Evolutionary conservation across 2,329 filamentous ascomycete species (phyloP).

Genomic region (Aureobasidium sp.): DNA sequence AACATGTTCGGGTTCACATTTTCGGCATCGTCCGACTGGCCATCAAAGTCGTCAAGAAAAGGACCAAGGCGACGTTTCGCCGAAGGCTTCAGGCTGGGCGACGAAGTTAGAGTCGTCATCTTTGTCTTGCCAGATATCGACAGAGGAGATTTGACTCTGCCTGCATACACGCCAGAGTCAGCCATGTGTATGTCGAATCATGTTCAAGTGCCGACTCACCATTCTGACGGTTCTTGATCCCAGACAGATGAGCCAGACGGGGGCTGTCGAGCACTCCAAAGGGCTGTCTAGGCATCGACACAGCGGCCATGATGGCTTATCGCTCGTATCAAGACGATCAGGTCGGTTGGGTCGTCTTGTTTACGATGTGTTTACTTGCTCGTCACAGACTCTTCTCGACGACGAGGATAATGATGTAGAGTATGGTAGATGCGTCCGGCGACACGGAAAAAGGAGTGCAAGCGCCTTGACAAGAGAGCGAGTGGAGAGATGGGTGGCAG

Average conservation of each 20-base stretch:
- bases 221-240: constrained; percentile 70
- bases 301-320: constrained; percentile 25
- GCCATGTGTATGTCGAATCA: constrained; percentile 16
- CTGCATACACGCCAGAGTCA: constrained; percentile 15
- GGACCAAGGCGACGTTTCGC: constrained; percentile 43
- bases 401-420: constrained; percentile 4
- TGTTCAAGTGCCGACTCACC: constrained; percentile 32
- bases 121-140: constrained; percentile 25
- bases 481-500: constrained; percentile 1
- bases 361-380: constrained; percentile 9
- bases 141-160: constrained; percentile 19
- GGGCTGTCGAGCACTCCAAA: constrained; percentile 66
- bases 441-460: constrained; percentile 6
- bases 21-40: constrained; percentile 43
- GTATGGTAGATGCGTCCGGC: background rate
- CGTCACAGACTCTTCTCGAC: background rate
- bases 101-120: constrained; percentile 22
- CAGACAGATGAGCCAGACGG: constrained; percentile 64
- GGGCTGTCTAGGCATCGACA: constrained; percentile 52
- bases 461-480: constrained; percentile 6
- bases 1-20: constrained; percentile 51
- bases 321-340: background rate
- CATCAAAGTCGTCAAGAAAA: constrained; percentile 34
- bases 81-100: constrained; percentile 29
- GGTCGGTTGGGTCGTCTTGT: background rate